Evolutionary conservation across 1,284 basidiomycete genomes (phyloP), one percentile per base, ranked within the genome.

Genomic region (Pascua sp.): DNA sequence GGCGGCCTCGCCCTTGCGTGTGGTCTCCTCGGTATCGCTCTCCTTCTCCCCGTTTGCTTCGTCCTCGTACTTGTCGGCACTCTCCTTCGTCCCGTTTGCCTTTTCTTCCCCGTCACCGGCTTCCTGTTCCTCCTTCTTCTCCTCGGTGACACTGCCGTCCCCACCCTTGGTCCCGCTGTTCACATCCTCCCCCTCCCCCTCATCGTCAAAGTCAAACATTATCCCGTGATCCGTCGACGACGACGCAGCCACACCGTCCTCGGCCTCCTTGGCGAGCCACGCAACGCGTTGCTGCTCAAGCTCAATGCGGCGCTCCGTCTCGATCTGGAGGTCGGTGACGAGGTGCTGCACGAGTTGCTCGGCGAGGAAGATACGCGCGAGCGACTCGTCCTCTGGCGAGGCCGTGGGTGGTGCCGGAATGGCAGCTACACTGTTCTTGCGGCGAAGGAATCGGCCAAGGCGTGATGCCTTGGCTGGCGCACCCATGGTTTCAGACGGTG

Each of bases 271-370:
- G 10, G 75, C 75, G n/a, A 79, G 53, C 69, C 71, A 73, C 16
- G 71, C 71, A 24, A 76, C 70, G 24, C 73, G 64, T 63, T 75
- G 70, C 51, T 71, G 77, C 65, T 86, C 84, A 11, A 84, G 67
- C 37, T 80, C 77, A 51, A 90, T 62, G 47, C 87, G 76, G 61
- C 81, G 81, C 60, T 82, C 80, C 18, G 82, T 83, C 75, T 91
- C 88, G 5, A 68, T 68, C 61, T 86, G 82, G 45, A 92, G 73
- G 68, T 92, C 89, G 48, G 79, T 78, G 18, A 83, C 80, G 16
- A 92, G 76, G 0, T 80, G 77, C 37, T 82, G 80, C 10, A 89
- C 82, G 0, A 86, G 80, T 38, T 82, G 80, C 64, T 86, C 81
- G 0, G 85, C 85, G 0, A 85, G 77, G 15, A 85, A 61, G 3